These are phyloP conservation scores for Skeletonema menzelii DNA, from an alignment of 108 stramenopile species.

Conservation along the genomic window DNA sequence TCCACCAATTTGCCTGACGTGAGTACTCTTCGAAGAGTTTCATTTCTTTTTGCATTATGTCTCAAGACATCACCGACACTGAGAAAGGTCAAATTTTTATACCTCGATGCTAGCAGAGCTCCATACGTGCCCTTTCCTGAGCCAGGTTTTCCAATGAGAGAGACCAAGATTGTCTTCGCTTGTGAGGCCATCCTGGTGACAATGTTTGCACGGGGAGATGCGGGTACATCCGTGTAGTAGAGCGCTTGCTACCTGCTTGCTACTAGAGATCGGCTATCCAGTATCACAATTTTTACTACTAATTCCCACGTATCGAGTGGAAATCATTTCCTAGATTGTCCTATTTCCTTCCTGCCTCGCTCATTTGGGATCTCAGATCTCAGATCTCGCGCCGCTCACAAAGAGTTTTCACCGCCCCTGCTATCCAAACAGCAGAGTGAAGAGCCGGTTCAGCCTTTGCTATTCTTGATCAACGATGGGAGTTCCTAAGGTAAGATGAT, in stretches of 20 bases:
- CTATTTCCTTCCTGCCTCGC: too few relatives aligned
- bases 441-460: background rate
- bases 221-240: too few relatives aligned
- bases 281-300: too few relatives aligned
- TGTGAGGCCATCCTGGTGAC: background rate
- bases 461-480: conserved; percentile 8
- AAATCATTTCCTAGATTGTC: too few relatives aligned
- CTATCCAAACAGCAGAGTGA: background rate
- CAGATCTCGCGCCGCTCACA: too few relatives aligned
- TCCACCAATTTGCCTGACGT: conserved; percentile 65
- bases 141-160: background rate
- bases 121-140: background rate
- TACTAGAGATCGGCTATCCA: too few relatives aligned
- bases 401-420: background rate
- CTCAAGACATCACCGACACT: conserved; percentile 69
- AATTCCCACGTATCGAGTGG: too few relatives aligned
- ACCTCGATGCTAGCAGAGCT: conserved; percentile 26
- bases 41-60: conserved; percentile 26
- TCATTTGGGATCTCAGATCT: too few relatives aligned
- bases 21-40: conserved; percentile 15
- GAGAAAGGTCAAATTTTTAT: conserved; percentile 40
- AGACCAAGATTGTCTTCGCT: background rate
- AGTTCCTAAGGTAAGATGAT: conserved; percentile 24
- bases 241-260: too few relatives aligned
- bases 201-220: too few relatives aligned